Percentiles rank a stretch among this genome's conserved stretches.
Evolutionary conservation across 139 green algal genomes (phyloP).

Genomic region (Chlamydomonas asymmetrica): DNA sequence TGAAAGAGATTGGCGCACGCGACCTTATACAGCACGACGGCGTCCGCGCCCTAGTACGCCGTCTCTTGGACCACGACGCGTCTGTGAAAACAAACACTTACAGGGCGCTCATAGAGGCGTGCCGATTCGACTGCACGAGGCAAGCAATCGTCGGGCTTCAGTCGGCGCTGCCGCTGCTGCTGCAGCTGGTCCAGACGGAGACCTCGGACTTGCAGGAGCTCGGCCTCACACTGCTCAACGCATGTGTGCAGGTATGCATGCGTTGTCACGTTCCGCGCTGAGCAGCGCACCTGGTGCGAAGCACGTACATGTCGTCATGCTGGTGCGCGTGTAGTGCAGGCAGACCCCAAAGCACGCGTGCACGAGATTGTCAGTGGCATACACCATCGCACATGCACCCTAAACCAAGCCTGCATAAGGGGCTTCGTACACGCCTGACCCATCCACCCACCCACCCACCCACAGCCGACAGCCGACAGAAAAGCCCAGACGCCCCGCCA

Average conservation of each 20-base stretch:
- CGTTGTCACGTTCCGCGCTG: no score
- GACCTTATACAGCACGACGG: slow-evolving; percentile 51
- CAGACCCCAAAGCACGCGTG: no score
- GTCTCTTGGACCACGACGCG: neutral
- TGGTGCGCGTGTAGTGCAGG: no score
- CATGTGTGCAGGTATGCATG: slow-evolving; percentile 32
- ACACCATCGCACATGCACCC: no score
- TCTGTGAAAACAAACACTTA: slow-evolving; percentile 29
- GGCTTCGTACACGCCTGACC: no score
- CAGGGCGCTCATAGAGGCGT: slow-evolving; percentile 36
- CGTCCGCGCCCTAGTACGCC: slow-evolving; percentile 38
- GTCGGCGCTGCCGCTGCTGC: slow-evolving; percentile 25
- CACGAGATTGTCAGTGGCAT: no score
- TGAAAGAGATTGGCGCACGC: slow-evolving; percentile 44
- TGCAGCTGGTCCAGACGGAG: slow-evolving; percentile 16
- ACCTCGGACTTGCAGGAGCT: slow-evolving; percentile 10
- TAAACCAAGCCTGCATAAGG: no score
- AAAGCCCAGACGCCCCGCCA: no score
- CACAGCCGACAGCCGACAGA: no score
- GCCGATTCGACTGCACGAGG: slow-evolving; percentile 32
- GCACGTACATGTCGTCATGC: no score
- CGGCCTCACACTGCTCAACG: slow-evolving; percentile 36
- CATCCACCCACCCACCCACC: no score
- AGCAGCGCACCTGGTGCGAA: no score
- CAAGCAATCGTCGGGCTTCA: slow-evolving; percentile 21